phyloP scores from a whole-genome alignment of 805 yeast genomes.

The Ogataea methanolica region DNA sequence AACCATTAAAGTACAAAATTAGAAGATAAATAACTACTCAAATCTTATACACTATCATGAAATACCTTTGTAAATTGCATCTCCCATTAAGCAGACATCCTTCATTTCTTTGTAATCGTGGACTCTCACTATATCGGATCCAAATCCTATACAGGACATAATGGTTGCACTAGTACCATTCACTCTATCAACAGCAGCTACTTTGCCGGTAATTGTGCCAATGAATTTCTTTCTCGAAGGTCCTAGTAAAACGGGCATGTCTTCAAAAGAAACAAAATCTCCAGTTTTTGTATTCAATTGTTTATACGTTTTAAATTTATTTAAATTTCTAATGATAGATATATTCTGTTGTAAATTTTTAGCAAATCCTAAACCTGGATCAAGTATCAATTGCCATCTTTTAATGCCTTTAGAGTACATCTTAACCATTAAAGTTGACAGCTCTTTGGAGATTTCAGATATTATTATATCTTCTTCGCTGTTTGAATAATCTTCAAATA shows the following conservation, averaged over 20 bases:
- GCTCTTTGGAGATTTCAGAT: conserved; percentile 57
- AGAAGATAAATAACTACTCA: too few relatives aligned
- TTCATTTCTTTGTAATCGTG: conserved; percentile 68
- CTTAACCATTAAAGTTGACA: conserved; percentile 46
- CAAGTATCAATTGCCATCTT: conserved; percentile 88
- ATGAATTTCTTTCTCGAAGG: conserved; percentile 87
- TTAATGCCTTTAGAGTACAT: conserved; percentile 63
- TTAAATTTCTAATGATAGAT: conserved; percentile 49
- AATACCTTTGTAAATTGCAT: conserved; percentile 55
- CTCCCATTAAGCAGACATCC: conserved; percentile 58
- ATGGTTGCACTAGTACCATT: conserved; percentile 75
- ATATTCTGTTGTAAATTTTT: conserved; percentile 71
- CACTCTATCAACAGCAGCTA: conserved; percentile 55
- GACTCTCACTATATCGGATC: conserved; percentile 79
- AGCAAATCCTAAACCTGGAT: conserved; percentile 98
- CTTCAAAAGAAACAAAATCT: conserved; percentile 39
- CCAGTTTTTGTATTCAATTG: conserved; percentile 15
- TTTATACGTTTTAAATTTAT: conserved; percentile 42
- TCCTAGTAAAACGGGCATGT: conserved; percentile 72
- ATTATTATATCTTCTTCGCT: conserved; percentile 33
- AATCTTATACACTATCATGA: not conserved
- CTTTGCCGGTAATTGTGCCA: conserved; percentile 63
- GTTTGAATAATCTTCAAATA: conserved; percentile 8
- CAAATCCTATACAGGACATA: conserved; percentile 66
- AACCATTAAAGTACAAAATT: too few relatives aligned